Evolutionary conservation across 2,329 filamentous ascomycete species (phyloP).

Genomic region (Aureobasidium sp.): DNA sequence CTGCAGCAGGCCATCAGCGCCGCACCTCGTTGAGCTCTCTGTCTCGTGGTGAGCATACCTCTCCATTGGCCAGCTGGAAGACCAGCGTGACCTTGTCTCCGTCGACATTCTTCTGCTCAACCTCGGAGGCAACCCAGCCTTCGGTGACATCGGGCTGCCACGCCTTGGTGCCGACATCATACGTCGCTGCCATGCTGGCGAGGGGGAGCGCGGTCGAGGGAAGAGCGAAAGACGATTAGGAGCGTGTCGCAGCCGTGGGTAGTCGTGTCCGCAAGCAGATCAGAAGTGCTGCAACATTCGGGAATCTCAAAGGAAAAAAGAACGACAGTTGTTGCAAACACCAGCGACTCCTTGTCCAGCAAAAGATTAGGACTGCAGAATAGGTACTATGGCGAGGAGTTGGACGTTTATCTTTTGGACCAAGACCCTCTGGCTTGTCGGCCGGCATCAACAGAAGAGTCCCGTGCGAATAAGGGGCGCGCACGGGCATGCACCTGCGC

Average conservation of each 20-base stretch:
- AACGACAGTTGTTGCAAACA: not conserved
- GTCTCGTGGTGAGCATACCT: conserved; percentile 48
- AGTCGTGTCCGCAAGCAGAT: conserved; percentile 12
- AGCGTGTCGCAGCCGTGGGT: not conserved
- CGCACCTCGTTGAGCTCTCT: not conserved
- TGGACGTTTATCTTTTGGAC: not conserved
- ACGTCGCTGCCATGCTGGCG: conserved; percentile 73
- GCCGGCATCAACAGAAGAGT: not conserved
- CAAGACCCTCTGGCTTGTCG: not conserved
- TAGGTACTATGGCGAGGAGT: not conserved
- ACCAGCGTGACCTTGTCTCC: conserved; percentile 81
- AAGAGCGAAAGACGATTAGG: not conserved
- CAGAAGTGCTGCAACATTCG: not conserved
- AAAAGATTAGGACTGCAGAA: not conserved
- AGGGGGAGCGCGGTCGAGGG: not conserved
- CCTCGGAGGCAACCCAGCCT: conserved; percentile 95
- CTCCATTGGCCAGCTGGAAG: conserved; percentile 86
- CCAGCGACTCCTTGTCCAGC: conserved; percentile 4
- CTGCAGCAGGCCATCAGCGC: conserved; percentile 38
- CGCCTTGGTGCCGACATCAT: conserved; percentile 92
- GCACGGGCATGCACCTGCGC: not conserved
- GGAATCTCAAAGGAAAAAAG: not conserved
- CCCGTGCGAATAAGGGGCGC: not conserved
- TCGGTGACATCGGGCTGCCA: conserved; percentile 96
- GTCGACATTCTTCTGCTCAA: conserved; percentile 73